These are phyloP conservation scores for Epichloe amarillans DNA, from an alignment of 2,329 filamentous ascomycete genomes.

Conservation along the genomic window DNA sequence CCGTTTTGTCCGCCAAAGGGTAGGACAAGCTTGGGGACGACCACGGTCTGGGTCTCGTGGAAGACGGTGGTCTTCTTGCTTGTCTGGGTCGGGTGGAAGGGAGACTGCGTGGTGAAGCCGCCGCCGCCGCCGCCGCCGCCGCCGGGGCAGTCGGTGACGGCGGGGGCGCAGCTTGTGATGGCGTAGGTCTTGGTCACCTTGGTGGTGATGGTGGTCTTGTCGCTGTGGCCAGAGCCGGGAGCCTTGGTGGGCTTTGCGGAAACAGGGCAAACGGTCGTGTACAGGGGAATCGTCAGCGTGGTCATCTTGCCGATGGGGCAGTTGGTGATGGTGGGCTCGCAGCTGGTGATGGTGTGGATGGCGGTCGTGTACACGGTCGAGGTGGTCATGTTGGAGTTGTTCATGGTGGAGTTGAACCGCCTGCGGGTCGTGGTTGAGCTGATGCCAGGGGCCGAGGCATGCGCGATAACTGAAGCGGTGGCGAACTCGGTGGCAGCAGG, in stretches of 20 bases:
- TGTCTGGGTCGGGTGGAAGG: not conserved
- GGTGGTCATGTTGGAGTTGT: constrained; percentile 12
- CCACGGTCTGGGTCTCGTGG: not conserved
- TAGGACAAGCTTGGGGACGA: not conserved
- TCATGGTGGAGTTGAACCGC: constrained; percentile 3
- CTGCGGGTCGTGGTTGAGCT: not conserved
- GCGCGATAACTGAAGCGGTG: too few relatives aligned
- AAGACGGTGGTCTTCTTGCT: constrained; percentile 1
- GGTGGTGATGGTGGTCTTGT: too few relatives aligned
- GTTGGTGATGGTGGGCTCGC: constrained; percentile 27
- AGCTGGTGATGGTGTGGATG: constrained; percentile 37
- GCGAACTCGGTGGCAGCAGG: too few relatives aligned
- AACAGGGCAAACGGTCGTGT: constrained; percentile 19
- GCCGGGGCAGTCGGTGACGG: constrained; percentile 20
- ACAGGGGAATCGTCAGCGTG: constrained; percentile 24
- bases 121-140: too few relatives aligned
- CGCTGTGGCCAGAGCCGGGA: too few relatives aligned
- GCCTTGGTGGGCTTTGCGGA: too few relatives aligned
- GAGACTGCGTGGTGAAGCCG: not conserved
- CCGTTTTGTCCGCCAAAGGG: not conserved
- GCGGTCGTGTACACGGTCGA: constrained; percentile 21
- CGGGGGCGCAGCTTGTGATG: too few relatives aligned
- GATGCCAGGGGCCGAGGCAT: too few relatives aligned
- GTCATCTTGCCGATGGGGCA: constrained; percentile 21
- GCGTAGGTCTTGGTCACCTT: too few relatives aligned